phyloP scores from a whole-genome alignment of 78 protist genomes.

The Dictyostelium intermedium region DNA sequence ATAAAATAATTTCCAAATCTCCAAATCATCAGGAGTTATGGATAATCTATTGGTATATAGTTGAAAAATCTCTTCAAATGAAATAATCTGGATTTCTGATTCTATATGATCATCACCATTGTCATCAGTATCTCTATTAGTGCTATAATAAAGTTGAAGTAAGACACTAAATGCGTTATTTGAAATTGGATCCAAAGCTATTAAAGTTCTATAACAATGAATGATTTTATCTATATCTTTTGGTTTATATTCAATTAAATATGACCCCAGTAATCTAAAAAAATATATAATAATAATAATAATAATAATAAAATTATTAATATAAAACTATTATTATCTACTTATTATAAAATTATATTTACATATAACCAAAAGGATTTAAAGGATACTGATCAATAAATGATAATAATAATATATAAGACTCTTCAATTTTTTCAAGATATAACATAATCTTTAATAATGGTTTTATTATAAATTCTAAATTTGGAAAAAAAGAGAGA shows the following conservation, averaged over 20 bases:
- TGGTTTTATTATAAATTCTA: constrained; percentile 12
- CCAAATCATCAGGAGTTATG: background rate
- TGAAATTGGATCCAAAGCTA: constrained; percentile 12
- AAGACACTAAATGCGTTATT: background rate
- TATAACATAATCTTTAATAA: background rate
- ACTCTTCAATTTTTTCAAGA: background rate
- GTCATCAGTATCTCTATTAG: background rate
- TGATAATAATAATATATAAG: background rate
- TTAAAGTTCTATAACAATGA: constrained; percentile 9
- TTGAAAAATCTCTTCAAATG: background rate
- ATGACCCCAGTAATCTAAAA: constrained; percentile 24
- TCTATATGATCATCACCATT: background rate
- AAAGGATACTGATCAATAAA: background rate
- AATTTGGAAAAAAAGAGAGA: background rate
- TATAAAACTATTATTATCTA: no score
- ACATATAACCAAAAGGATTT: constrained; percentile 31
- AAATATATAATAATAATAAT: background rate
- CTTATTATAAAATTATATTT: background rate
- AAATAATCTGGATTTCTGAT: background rate
- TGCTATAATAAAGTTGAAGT: background rate
- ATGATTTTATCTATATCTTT: background rate
- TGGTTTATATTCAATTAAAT: constrained; percentile 31
- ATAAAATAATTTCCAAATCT: constrained; percentile 1
- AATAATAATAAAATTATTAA: background rate
- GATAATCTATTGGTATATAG: constrained; percentile 9